Base-by-base conservation (phyloP, 495 filamentous ascomycete species). In the Aeminium ludgeri region DNA sequence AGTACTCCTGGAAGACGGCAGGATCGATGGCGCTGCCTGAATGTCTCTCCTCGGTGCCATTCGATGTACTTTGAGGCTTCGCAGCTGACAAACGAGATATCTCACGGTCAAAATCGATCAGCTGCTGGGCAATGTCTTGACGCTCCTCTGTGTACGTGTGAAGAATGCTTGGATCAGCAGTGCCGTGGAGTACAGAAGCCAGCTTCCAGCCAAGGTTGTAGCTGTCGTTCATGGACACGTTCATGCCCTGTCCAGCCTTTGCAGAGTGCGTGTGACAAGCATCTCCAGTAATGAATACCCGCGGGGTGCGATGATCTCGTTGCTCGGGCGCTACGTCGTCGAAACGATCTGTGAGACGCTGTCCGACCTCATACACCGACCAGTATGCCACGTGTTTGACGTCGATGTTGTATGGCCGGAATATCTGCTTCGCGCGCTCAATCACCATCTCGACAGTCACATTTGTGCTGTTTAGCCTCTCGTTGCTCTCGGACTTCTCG, bases 181-280 rank as follows among this genome's bases (percentile, higher is more conserved):
- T 59, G 10, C 74, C 74, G 25, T 60, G 68, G 10, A 84, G 55
- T 0, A 86, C 67, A 19, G 68, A 56, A 1, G 70, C 78, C 3
- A 89, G 62, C 57, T 89, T 86, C 82, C 81, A 86, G 15, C 80
- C 81, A 28, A 86, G 70, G 41, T 89, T 86, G 50, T 54, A 57
- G n/a, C 44, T 44, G 36, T 61, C 57, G 41, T 61, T 55, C 45
- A 60, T 51, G 5, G 48, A 52, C 30, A 60, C 59, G 29, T 62
- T 62, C 59, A 62, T 60, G 13, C 59, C 59, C 46, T 77, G 73
- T 1, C 72, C 73, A 11, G 71, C 72, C 55, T 76, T 75, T 0
- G 73, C 72, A 10, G 68, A 67, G 46, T 77, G 73, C 8, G 70
- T 77, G 40, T 77, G 73, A 48, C 70, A 73, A 11, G 68, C 70